Percentiles rank a stretch among this genome's conserved stretches.
Evolutionary conservation across 768 basidiomycete genomes (phyloP).

Genomic region (Amanita muscaria): DNA sequence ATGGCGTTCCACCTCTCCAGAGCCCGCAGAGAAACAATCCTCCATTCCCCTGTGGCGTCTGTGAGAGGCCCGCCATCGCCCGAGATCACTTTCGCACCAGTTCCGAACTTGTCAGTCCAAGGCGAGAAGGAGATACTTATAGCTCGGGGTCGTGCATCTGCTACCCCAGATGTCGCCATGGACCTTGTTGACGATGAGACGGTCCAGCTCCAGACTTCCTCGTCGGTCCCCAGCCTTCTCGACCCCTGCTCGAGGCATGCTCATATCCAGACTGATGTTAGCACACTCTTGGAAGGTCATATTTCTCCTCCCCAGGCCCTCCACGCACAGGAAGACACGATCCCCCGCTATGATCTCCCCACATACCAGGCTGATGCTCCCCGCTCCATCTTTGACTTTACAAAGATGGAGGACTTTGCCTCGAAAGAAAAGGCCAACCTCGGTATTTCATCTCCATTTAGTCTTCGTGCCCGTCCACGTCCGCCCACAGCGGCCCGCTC

Average conservation of each 20-base stretch:
- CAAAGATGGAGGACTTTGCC: slow-evolving; percentile 70
- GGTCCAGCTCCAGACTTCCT: slow-evolving; percentile 11
- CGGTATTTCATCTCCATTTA: slow-evolving; percentile 43
- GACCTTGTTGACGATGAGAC: slow-evolving; percentile 12
- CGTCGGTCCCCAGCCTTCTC: not conserved
- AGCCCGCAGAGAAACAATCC: slow-evolving; percentile 56
- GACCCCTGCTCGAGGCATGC: not conserved
- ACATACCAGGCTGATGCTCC: slow-evolving; percentile 59
- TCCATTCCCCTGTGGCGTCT: slow-evolving; percentile 26
- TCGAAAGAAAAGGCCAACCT: slow-evolving; percentile 55
- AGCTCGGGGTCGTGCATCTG: slow-evolving; percentile 21
- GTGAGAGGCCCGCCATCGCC: slow-evolving; percentile 9
- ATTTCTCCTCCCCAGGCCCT: slow-evolving; percentile 27
- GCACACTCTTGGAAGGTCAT: slow-evolving; percentile 10
- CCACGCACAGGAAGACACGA: slow-evolving; percentile 30
- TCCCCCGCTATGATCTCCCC: slow-evolving; percentile 42
- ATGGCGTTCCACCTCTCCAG: slow-evolving; percentile 78
- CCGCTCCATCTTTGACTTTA: slow-evolving; percentile 62
- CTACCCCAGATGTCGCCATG: not conserved
- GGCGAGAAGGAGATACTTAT: slow-evolving; percentile 41
- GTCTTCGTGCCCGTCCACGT: not conserved
- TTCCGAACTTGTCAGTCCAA: slow-evolving; percentile 35
- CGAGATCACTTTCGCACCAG: slow-evolving; percentile 21
- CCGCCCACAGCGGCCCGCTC: slow-evolving; percentile 5
- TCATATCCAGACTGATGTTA: not conserved